A percentile compares a stretch with the other conserved stretches of the same genome.
These are phyloP conservation scores for Candida sithepensis DNA, from an alignment of 805 yeast genomes.

Conservation along the genomic window DNA sequence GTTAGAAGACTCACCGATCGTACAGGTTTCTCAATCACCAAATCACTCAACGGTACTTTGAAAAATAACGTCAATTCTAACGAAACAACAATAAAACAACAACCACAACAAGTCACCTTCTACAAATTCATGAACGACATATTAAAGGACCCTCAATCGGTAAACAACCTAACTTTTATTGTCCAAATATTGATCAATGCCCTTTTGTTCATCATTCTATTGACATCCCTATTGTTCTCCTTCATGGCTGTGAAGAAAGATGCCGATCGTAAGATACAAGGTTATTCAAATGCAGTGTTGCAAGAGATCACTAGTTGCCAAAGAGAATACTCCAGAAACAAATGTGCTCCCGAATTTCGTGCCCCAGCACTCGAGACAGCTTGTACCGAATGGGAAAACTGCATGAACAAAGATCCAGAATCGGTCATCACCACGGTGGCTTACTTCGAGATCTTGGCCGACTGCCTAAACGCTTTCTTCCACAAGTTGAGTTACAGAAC, in stretches of 20 bases:
- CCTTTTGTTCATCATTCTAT: conserved; percentile 18
- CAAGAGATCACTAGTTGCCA: conserved; percentile 68
- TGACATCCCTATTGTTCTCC: conserved; percentile 18
- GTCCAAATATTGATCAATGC: conserved; percentile 27
- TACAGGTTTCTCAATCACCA: not conserved
- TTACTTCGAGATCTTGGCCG: conserved; percentile 32
- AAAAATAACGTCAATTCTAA: too few relatives aligned
- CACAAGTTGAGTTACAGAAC: conserved; percentile 27
- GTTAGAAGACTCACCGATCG: not conserved
- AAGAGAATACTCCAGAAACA: conserved; percentile 64
- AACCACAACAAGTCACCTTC: not conserved
- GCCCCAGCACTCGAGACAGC: conserved; percentile 72
- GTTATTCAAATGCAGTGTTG: conserved; percentile 54
- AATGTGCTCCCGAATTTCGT: conserved; percentile 60
- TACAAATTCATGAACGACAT: conserved; percentile 11
- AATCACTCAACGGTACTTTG: too few relatives aligned
- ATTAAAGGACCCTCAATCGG: conserved; percentile 26
- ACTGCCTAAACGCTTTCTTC: conserved; percentile 32
- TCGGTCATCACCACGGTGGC: conserved; percentile 31
- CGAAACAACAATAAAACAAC: not conserved
- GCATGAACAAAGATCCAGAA: conserved; percentile 79
- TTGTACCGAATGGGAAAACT: conserved; percentile 73
- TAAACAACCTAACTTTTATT: conserved; percentile 23
- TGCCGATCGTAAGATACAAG: conserved; percentile 65
- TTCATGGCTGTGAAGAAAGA: conserved; percentile 41